Evolutionary conservation across 2,329 filamentous ascomycete genomes (phyloP).

Genomic region (Emergomyces orientalis): DNA sequence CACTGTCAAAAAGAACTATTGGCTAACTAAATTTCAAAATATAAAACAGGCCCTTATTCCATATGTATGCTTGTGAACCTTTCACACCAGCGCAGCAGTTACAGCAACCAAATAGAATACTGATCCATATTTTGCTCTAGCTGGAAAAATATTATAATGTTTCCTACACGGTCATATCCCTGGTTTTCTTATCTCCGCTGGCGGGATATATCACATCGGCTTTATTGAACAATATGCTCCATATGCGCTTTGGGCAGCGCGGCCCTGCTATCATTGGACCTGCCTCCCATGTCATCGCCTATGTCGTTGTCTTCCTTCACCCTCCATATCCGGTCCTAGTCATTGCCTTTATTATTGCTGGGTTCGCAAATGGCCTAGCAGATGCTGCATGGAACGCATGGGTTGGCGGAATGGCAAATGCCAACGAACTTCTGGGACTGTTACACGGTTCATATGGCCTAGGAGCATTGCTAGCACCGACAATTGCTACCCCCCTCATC

Average conservation of each 20-base stretch:
- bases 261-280: constrained; percentile 61
- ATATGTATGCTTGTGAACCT: constrained; percentile 31
- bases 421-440: constrained; percentile 63
- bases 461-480: constrained; percentile 58
- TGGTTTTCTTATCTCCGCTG: constrained; percentile 42
- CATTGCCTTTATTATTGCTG: constrained; percentile 54
- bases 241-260: constrained; percentile 50
- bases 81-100: neutral
- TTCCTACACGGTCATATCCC: constrained; percentile 38
- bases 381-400: constrained; percentile 48
- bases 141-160: constrained; percentile 39
- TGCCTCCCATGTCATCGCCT: constrained; percentile 53
- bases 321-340: constrained; percentile 60
- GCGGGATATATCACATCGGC: constrained; percentile 39
- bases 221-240: constrained; percentile 36
- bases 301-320: constrained; percentile 56
- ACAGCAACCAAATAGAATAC: neutral
- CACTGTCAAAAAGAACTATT: neutral
- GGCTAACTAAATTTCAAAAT: neutral
- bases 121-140: constrained; percentile 23
- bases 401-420: constrained; percentile 59
- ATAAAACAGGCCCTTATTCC: constrained; percentile 37
- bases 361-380: constrained; percentile 58
- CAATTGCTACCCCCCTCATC: constrained; percentile 63
- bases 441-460: constrained; percentile 61